These are phyloP conservation scores for Colletotrichum sp. DNA, from an alignment of 2,329 filamentous ascomycete genomes.

Conservation along the genomic window DNA sequence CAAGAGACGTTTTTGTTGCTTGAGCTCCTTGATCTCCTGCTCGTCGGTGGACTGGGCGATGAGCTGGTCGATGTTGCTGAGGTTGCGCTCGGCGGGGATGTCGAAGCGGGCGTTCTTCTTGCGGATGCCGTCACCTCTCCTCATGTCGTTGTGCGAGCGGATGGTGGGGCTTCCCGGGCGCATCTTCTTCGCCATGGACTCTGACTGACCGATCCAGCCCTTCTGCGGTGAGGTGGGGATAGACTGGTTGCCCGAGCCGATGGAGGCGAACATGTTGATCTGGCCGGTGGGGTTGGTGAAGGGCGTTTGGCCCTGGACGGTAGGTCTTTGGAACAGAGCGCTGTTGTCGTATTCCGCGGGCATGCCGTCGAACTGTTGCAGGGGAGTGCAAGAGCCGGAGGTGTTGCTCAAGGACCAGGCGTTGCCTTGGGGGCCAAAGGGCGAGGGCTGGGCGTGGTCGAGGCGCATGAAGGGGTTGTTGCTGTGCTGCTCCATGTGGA, in stretches of 20 bases:
- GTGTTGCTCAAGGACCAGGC: conserved; percentile 69
- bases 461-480: conserved; percentile 74
- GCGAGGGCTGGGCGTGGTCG: conserved; percentile 52
- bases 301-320: conserved; percentile 56
- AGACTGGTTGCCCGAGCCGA: conserved; percentile 51
- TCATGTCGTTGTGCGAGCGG: conserved; percentile 77
- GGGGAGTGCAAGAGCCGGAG: conserved; percentile 76
- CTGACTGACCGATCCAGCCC: conserved; percentile 58
- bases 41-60: conserved; percentile 90
- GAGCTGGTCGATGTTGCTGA: conserved; percentile 92
- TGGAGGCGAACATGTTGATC: conserved; percentile 59
- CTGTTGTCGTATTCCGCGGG: conserved; percentile 60
- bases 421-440: conserved; percentile 43
- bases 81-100: conserved; percentile 90
- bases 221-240: conserved; percentile 63
- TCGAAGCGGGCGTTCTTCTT: conserved; percentile 99
- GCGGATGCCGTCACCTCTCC: conserved; percentile 85
- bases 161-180: conserved; percentile 71
- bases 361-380: conserved; percentile 72
- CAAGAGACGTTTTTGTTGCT: conserved; percentile 95
- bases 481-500: conserved; percentile 55
- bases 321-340: conserved; percentile 56
- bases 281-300: conserved; percentile 58
- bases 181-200: conserved; percentile 64
- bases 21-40: conserved; percentile 95